Percentiles rank a stretch among this genome's conserved stretches.
Conservation (phyloP, 345 rosid species). For the Limnanthes douglasii region DNA sequence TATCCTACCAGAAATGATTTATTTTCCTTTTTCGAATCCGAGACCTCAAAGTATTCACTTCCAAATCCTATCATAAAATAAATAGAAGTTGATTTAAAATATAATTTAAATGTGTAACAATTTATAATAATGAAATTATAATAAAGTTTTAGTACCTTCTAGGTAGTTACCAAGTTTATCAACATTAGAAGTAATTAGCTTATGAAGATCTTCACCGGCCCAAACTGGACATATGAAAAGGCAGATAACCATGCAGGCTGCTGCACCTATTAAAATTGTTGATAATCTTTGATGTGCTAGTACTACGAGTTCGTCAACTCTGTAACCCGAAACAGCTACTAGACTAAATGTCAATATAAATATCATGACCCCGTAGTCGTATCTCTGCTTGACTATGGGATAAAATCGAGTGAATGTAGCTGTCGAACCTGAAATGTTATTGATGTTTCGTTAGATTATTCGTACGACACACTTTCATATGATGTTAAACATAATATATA, state of each 20-base stretch:
- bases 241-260: slow-evolving; percentile 25
- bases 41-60: slow-evolving; percentile 26
- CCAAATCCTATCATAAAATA: slow-evolving; percentile 34
- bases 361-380: slow-evolving; percentile 67
- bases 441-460: no score
- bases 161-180: slow-evolving; percentile 40
- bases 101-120: not conserved
- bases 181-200: slow-evolving; percentile 26
- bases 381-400: slow-evolving; percentile 64
- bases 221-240: slow-evolving; percentile 47
- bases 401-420: slow-evolving; percentile 59
- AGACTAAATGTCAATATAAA: slow-evolving; percentile 69
- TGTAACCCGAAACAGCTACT: slow-evolving; percentile 58
- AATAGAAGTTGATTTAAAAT: not conserved
- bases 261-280: slow-evolving; percentile 55
- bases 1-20: slow-evolving; percentile 26
- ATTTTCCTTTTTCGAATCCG: slow-evolving; percentile 15
- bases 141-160: slow-evolving; percentile 48
- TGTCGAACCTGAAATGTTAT: no score
- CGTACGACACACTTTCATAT: no score
- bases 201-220: slow-evolving; percentile 72
- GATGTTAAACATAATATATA: no score
- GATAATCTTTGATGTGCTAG: slow-evolving; percentile 38
- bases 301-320: slow-evolving; percentile 32
- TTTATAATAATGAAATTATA: slow-evolving; percentile 1